Evolutionary conservation across 129 eudicot species (phyloP).

Genomic region (Flaveria sonorensis): DNA sequence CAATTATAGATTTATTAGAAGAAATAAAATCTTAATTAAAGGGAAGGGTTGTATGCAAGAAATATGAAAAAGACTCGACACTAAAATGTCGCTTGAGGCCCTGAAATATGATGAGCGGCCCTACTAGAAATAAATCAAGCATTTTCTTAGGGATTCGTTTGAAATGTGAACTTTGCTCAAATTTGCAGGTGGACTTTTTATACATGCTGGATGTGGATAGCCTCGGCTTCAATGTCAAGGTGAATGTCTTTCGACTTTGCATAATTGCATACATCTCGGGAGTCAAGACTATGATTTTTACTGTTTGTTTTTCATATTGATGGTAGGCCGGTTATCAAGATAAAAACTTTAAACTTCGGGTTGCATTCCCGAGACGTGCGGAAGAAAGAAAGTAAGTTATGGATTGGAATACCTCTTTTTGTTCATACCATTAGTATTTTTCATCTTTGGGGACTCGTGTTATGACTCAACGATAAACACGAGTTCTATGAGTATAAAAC

Average conservation of each 20-base stretch:
- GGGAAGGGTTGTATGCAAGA: too few relatives aligned
- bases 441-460: background rate
- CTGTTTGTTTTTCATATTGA: background rate
- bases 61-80: too few relatives aligned
- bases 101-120: too few relatives aligned
- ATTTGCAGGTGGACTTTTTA: slow-evolving; percentile 82
- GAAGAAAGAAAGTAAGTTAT: slow-evolving; percentile 85
- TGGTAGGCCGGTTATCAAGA: slow-evolving; percentile 78
- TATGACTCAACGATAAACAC: background rate
- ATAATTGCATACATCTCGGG: background rate
- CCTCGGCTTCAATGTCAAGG: slow-evolving; percentile 93
- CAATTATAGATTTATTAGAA: too few relatives aligned
- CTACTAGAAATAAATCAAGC: background rate
- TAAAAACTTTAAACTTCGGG: slow-evolving; percentile 72
- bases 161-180: background rate
- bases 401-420: background rate
- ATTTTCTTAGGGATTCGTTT: background rate
- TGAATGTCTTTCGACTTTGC: slow-evolving; percentile 25
- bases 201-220: slow-evolving; percentile 82
- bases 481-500: background rate
- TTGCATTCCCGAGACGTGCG: slow-evolving; percentile 85
- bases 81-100: too few relatives aligned
- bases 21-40: too few relatives aligned
- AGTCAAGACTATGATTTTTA: background rate
- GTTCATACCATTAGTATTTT: background rate